Evolutionary conservation across 768 basidiomycete genomes (phyloP), one percentile per base, ranked within the genome.

Genomic region (Kwoniella dendrophila): DNA sequence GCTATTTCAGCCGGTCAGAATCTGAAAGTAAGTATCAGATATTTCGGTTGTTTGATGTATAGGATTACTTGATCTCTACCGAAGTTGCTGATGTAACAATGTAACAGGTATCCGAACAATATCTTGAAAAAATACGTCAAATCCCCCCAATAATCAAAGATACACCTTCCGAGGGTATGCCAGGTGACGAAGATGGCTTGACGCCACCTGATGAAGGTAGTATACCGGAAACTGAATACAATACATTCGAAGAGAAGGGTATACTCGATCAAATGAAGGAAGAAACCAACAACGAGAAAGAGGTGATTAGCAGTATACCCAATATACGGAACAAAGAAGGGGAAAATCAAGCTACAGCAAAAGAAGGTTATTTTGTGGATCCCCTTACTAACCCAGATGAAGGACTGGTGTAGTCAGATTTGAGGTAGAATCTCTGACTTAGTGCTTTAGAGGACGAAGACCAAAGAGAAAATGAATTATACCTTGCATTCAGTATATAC

Each of bases 1-100:
- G 85, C 86, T 18, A 83, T 95, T 59, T 85, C 86, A 66, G 83
- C 86, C 8, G 89, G 87, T 1, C 88, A 93, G 76, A 94, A 94
- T 71, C 83, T 91, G 33, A 85, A 86, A 62, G 87, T 86, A 64
- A 22, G 74, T 70, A 8, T 27, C n/a, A n/a, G 6, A 6, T 18
- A 40, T 18, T 38, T 20, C 34, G 36, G 14, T 43, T 27, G 36
- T 38, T 34, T 12, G 11, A 11, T 10, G 3, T 26, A 18, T 44
- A 29, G 41, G n/a, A 6, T 22, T 41, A 18, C 8, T 27, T 5
- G 36, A 29, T 40, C 22, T 24, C 4, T 26, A 7, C 18, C 51
- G 49, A 27, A 51, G 29, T 26, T 32, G n/a, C n/a, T n/a, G n/a
- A n/a, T n/a, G n/a, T n/a, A n/a, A n/a, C n/a, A n/a, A n/a, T n/a